phyloP scores from a whole-genome alignment of 1,139 yeast genomes.

The Candida sp. region DNA sequence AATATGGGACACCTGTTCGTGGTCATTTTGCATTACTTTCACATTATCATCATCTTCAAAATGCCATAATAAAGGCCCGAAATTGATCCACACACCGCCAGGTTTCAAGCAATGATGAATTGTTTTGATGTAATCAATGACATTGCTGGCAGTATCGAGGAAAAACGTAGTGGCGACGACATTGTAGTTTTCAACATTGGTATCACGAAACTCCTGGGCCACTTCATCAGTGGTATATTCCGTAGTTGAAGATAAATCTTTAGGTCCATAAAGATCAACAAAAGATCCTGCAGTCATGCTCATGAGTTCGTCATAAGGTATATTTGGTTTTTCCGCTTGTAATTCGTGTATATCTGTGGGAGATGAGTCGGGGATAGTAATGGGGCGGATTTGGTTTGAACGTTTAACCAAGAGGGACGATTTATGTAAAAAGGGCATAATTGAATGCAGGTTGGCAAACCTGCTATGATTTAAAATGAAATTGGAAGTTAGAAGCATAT shows the following conservation, averaged over 20 bases:
- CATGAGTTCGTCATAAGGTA: conserved; percentile 55
- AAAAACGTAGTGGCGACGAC: conserved; percentile 71
- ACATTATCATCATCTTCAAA: conserved; percentile 54
- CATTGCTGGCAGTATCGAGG: conserved; percentile 74
- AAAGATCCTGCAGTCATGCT: conserved; percentile 83
- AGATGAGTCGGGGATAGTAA: conserved; percentile 51
- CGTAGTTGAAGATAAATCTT: conserved; percentile 21
- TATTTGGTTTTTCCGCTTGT: conserved; percentile 26
- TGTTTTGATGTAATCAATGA: conserved; percentile 64
- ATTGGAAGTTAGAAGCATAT: conserved; percentile 71
- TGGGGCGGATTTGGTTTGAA: conserved; percentile 44
- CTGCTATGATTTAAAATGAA: conserved; percentile 56
- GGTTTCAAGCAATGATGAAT: conserved; percentile 49
- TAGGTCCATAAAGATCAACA: conserved; percentile 68
- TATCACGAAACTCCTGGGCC: conserved; percentile 39
- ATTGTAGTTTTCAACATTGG: conserved; percentile 42
- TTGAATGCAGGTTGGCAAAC: conserved; percentile 30
- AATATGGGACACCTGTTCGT: conserved; percentile 27
- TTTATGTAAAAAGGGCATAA: conserved; percentile 56
- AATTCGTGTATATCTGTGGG: conserved; percentile 34
- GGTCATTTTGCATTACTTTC: conserved; percentile 16
- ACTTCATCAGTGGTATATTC: conserved; percentile 30
- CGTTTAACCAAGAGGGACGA: conserved; percentile 46
- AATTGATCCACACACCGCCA: conserved; percentile 75
- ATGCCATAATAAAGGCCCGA: conserved; percentile 89